Evolutionary conservation across 352 stramenopile genomes (phyloP).

Genomic region (Pythium plurisporium): DNA sequence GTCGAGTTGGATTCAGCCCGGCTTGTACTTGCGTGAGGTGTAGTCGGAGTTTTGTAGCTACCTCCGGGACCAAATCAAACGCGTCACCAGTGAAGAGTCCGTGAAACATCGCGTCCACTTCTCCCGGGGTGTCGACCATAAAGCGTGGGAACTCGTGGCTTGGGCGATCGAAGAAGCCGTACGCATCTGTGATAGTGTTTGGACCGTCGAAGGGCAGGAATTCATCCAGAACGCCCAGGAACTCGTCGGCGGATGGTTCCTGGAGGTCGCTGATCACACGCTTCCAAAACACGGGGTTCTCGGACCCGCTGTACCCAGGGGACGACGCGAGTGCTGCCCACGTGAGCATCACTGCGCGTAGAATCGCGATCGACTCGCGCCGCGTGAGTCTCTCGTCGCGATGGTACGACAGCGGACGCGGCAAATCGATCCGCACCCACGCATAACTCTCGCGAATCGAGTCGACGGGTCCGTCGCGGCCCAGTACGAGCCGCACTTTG

Average conservation of each 20-base stretch:
- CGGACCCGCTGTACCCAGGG: background rate
- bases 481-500: background rate
- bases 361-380: background rate
- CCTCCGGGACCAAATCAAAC: background rate
- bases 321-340: background rate
- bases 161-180: background rate
- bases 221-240: background rate
- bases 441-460: background rate
- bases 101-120: background rate
- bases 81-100: background rate
- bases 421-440: background rate
- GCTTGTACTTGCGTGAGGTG: too few species aligned
- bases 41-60: too few species aligned
- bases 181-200: background rate
- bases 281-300: conserved; percentile 1
- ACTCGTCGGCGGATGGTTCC: background rate
- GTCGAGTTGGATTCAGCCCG: too few species aligned
- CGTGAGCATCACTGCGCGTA: background rate
- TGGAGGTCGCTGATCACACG: background rate
- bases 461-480: background rate
- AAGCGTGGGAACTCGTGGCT: background rate
- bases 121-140: background rate
- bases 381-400: background rate
- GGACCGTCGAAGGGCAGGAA: background rate
- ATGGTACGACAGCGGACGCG: background rate